Evolutionary conservation across 2,329 filamentous ascomycete genomes (phyloP).

Genomic region (Teratosphaeria nubilosa): DNA sequence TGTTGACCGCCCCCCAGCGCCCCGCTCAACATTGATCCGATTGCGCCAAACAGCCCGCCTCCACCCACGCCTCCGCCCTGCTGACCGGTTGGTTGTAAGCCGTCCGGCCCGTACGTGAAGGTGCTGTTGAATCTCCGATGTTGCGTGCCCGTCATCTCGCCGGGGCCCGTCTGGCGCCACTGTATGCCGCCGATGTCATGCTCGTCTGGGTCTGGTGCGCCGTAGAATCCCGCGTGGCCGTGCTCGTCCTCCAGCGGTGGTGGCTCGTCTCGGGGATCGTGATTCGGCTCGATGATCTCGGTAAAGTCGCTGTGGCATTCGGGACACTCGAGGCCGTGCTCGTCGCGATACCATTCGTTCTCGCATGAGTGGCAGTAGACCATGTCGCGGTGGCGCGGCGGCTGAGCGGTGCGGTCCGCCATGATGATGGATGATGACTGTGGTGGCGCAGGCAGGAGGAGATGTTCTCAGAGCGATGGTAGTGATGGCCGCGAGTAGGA

Average conservation of each 20-base stretch:
- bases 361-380: constrained; percentile 78
- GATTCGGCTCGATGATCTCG: constrained; percentile 58
- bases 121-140: constrained; percentile 29
- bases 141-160: constrained; percentile 24
- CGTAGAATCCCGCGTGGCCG: constrained; percentile 19
- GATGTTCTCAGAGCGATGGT: neutral
- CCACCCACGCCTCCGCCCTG: constrained; percentile 30
- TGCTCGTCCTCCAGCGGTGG: constrained; percentile 4
- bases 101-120: constrained; percentile 5
- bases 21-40: constrained; percentile 1
- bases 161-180: constrained; percentile 22
- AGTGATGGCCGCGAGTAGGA: neutral
- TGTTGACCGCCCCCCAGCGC: constrained; percentile 9
- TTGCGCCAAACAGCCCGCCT: constrained; percentile 11
- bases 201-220: constrained; percentile 39
- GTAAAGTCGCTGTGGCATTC: constrained; percentile 67
- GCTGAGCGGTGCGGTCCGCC: neutral
- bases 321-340: constrained; percentile 62
- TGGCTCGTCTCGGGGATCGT: constrained; percentile 51
- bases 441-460: neutral
- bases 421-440: neutral
- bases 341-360: constrained; percentile 69
- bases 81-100: constrained; percentile 10
- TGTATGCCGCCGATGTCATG: constrained; percentile 25
- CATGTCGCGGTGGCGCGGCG: constrained; percentile 47